These are phyloP conservation scores for Cephaloascus fragrans DNA, from an alignment of 805 yeast genomes.

Conservation along the genomic window DNA sequence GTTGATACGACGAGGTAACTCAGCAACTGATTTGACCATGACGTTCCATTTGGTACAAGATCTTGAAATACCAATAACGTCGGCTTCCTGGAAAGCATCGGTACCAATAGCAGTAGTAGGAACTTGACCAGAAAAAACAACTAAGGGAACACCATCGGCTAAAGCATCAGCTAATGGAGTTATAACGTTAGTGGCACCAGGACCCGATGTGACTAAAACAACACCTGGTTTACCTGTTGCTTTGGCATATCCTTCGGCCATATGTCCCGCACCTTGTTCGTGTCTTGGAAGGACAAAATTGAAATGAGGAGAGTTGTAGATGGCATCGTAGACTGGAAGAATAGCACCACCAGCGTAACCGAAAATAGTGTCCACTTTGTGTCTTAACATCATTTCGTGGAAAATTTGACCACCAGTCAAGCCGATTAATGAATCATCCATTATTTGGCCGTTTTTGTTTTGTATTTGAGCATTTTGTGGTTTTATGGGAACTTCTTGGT, in stretches of 20 bases:
- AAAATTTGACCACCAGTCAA: slow-evolving; percentile 97
- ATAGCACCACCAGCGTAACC: slow-evolving; percentile 99
- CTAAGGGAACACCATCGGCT: slow-evolving; percentile 94
- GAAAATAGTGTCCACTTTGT: slow-evolving; percentile 89
- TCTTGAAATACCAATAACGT: slow-evolving; percentile 92
- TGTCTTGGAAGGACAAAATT: slow-evolving; percentile 90
- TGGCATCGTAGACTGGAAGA: slow-evolving; percentile 95
- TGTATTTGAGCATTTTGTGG: background rate
- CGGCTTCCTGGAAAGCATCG: slow-evolving; percentile 99
- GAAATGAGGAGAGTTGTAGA: slow-evolving; percentile 82
- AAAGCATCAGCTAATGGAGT: slow-evolving; percentile 99
- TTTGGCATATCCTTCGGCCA: slow-evolving; percentile 98
- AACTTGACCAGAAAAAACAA: slow-evolving; percentile 96
- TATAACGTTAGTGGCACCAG: slow-evolving; percentile 96
- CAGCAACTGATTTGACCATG: slow-evolving; percentile 92
- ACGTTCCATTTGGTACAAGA: slow-evolving; percentile 99
- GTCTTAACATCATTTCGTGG: slow-evolving; percentile 98
- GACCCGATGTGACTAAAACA: slow-evolving; percentile 97
- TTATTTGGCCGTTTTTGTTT: slow-evolving; percentile 13
- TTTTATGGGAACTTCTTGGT: slow-evolving; percentile 9
- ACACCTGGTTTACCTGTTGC: slow-evolving; percentile 97
- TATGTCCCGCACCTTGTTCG: slow-evolving; percentile 99
- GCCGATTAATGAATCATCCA: slow-evolving; percentile 89
- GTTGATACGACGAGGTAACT: slow-evolving; percentile 88
- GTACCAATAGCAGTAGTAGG: slow-evolving; percentile 94